Base-by-base conservation (phyloP, 208 protist species). In the Trypanosoma brucei region DNA sequence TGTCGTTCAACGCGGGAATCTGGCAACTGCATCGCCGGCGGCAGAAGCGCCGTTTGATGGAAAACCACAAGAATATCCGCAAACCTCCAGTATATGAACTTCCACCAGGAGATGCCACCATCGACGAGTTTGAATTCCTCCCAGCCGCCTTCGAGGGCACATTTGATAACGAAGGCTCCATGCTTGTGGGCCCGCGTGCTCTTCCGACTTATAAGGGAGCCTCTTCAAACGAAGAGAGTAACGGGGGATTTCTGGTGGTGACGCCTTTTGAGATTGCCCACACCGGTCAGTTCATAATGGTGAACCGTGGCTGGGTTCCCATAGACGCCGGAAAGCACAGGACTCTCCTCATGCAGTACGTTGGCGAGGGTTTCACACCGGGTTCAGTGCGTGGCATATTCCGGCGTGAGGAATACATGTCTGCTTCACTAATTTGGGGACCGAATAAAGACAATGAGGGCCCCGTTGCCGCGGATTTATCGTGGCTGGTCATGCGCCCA, bases 1-100 rank as follows among this genome's bases (percentile, higher is more conserved):
- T 95, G 49, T 95, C 86, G 54, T 93, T 95, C 69, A 95, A 95
- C 68, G 85, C 82, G 31, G 89, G 86, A 31, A 78, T 95, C 3
- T 95, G 89, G 86, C 89, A 95, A 55, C 69, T 95, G 1, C 84
- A 83, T 48, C 89, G 89, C 36, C 77, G 86, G 11, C 40, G 61
- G 2, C 75, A 92, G 74, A 95, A 95, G 67, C 65, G 63, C 60
- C 82, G 83, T 69, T 68, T 95, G 45, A 38, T 95, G 42, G 84
- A 92, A 74, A 86, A 80, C 50, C 89, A 95, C 62, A 80, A 83
- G 45, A 95, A 92, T 62, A 34, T 95, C 3, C 51, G 65, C 46
- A 86, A 88, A 66, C 65, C 72, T 3, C 77, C 84, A 13, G 37
- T 93, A 22, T 44, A 78, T 22, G 55, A 70, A 14, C 68, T 90